Evolutionary conservation across 495 filamentous ascomycete genomes (phyloP), one percentile per base, ranked within the genome.

Genomic region (Aspergillus saccharolyticus): DNA sequence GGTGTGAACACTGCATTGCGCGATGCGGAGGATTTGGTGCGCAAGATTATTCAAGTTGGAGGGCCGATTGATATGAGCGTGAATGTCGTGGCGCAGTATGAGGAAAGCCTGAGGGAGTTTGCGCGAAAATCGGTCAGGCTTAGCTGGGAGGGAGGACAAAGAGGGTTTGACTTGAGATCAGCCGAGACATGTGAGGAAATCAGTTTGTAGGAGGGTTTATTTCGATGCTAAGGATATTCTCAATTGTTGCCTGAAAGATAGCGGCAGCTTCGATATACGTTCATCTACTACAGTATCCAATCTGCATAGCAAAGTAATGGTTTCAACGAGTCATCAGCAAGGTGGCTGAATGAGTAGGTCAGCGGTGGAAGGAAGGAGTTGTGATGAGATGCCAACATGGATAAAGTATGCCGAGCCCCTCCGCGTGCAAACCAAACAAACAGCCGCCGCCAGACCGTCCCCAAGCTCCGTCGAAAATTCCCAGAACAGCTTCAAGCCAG

Each of bases 1-100:
- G 83, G 83, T 1, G 82, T 80, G 14, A 84, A 83, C 57, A 84
- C 82, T 0, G 82, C 81, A 43, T 70, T 85, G 43, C 63, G 69
- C 33, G 72, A 71, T 74, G 65, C 69, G 48, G 59, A 67, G 52
- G 61, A 66, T 58, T 42, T 73, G 52, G 53, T 62, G 59, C 60
- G 63, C 22, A 49, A 60, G 24, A 44, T 79, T 63, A 51, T 70
- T 65, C 58, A 74, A 33, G 64, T 82, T 19, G 66, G 80, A 56
- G 63, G 61, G 45, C 70, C 60, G 18, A 75, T 75, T 25, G 79
- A 80, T 66, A 74, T 71, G 55, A 56, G 63, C 47, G 68, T 81
- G 19, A 73, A 82, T 64, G 74, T 81, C 42, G 63, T 80, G 50
- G 79, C 78, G 24, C 63, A 63, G n/a, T 73, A 76, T 53, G 74